A percentile compares a stretch with the other conserved stretches of the same genome.
phyloP scores from a whole-genome alignment of 139 green algal species.

The Chlorella sorokiniana region DNA sequence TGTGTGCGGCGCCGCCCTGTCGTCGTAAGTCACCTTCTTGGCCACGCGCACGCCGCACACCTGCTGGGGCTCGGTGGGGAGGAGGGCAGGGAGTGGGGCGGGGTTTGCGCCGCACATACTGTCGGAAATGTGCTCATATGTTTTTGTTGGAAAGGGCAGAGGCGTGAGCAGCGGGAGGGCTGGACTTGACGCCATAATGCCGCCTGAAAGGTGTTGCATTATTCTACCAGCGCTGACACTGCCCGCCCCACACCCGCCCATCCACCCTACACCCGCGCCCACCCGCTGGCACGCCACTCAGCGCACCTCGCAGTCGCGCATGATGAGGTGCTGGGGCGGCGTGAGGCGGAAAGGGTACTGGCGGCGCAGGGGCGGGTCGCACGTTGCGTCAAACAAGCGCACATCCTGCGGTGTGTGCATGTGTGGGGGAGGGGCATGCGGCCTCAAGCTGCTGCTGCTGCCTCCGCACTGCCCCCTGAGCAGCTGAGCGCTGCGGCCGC shows the following conservation, averaged over 20 bases:
- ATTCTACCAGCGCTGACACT: not conserved
- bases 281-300: not conserved
- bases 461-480: too few species aligned
- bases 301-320: conserved; percentile 59
- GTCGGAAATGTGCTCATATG: not conserved
- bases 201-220: too few species aligned
- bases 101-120: not conserved
- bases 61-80: not conserved
- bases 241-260: not conserved
- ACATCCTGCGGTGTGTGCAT: conserved; percentile 53
- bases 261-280: not conserved
- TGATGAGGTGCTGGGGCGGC: not conserved
- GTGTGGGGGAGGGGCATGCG: not conserved
- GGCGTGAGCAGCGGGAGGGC: too few species aligned
- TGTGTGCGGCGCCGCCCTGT: conserved; percentile 51
- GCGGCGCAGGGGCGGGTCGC: conserved; percentile 38
- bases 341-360: conserved; percentile 48
- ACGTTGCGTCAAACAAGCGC: conserved; percentile 45
- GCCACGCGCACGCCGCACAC: conserved; percentile 23
- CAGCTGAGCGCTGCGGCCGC: too few species aligned
- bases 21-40: conserved; percentile 62
- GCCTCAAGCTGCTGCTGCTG: not conserved
- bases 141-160: too few species aligned
- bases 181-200: too few species aligned
- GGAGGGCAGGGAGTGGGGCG: not conserved